Percentiles rank a stretch among this genome's conserved stretches.
These are phyloP conservation scores for Penicillium herquei DNA, from an alignment of 495 filamentous ascomycete species.

Conservation along the genomic window DNA sequence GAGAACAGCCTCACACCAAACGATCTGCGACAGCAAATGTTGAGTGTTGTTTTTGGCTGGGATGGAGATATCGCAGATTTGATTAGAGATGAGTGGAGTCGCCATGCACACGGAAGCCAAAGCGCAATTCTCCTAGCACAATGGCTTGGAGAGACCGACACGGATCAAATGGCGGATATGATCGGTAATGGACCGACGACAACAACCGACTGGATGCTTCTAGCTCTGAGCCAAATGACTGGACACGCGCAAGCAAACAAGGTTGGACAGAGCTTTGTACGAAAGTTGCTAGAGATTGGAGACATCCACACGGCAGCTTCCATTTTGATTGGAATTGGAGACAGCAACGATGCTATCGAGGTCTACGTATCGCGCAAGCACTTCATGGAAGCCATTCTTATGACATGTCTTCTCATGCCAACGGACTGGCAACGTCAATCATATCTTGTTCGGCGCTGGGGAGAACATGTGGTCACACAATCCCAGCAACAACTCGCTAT, in stretches of 20 bases:
- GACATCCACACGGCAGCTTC: slow-evolving; percentile 91
- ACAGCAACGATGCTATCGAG: slow-evolving; percentile 92
- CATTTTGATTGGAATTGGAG: slow-evolving; percentile 86
- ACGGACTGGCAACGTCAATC: slow-evolving; percentile 87
- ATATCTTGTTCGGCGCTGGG: slow-evolving; percentile 88
- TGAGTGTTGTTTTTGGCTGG: slow-evolving; percentile 94
- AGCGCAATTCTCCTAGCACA: slow-evolving; percentile 78
- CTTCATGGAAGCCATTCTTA: slow-evolving; percentile 86
- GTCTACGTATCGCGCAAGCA: slow-evolving; percentile 90
- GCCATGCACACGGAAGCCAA: slow-evolving; percentile 69
- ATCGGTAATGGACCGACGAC: slow-evolving; percentile 77
- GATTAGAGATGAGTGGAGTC: slow-evolving; percentile 76
- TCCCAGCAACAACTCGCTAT: slow-evolving; percentile 88
- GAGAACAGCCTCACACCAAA: slow-evolving; percentile 71
- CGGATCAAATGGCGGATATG: slow-evolving; percentile 76
- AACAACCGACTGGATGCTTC: slow-evolving; percentile 92
- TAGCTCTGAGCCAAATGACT: slow-evolving; percentile 85
- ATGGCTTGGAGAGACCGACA: slow-evolving; percentile 86
- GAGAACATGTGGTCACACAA: slow-evolving; percentile 83
- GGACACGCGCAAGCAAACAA: slow-evolving; percentile 80
- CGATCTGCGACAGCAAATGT: slow-evolving; percentile 85
- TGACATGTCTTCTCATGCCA: slow-evolving; percentile 72
- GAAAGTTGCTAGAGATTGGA: slow-evolving; percentile 82
- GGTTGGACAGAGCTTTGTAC: slow-evolving; percentile 87
- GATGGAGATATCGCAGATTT: slow-evolving; percentile 79